Evolutionary conservation across 2,329 filamentous ascomycete genomes (phyloP), one percentile per base, ranked within the genome.

Genomic region (Epichloe glyceriae): DNA sequence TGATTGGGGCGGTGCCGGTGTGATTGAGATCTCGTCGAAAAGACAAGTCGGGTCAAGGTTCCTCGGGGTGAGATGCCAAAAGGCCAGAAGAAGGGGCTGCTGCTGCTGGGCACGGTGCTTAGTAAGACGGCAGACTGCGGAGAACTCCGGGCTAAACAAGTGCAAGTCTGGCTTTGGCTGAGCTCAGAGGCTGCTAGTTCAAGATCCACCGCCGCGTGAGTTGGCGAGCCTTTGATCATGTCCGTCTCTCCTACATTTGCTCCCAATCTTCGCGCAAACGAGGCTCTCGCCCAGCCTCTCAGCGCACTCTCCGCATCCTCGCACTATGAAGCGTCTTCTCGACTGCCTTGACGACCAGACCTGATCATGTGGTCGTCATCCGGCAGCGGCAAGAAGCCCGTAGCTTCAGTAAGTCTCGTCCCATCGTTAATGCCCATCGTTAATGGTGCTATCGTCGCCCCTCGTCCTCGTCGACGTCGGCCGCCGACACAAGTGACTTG

Each of bases 341-440:
- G 50, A 44, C 52, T 54, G 53, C 53, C 51, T 58, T 53, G 52
- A 58, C 58, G 57, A 58, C 60, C 60, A 57, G 56, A 55, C 55
- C 51, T 60, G 62, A 70, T 62, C 56, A 83, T 84, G 80, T 83
- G 82, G 70, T 78, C 79, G 56, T 82, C 79, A 59, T 81, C 79
- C 57, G 74, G 74, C 59, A 75, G 76, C 70, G 72, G 77, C 69
- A 85, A 85, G 73, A 88, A 88, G 73, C 74, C 78, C 58, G 73
- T 77, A 57, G 80, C 83, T 64, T 83, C 86, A 80, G 85, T 88
- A 71, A 64, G 75, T 67, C 30, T 38, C 14, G 10, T 15, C n/a
- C 33, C 20, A n/a, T 41, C 30, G n/a, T 20, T n/a, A 1, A n/a
- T n/a, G 3, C n/a, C 33, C 20, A n/a, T 41, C 30, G n/a, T 20